Conservation (phyloP, 768 basidiomycete species). For the Auricularia heimuer region DNA sequence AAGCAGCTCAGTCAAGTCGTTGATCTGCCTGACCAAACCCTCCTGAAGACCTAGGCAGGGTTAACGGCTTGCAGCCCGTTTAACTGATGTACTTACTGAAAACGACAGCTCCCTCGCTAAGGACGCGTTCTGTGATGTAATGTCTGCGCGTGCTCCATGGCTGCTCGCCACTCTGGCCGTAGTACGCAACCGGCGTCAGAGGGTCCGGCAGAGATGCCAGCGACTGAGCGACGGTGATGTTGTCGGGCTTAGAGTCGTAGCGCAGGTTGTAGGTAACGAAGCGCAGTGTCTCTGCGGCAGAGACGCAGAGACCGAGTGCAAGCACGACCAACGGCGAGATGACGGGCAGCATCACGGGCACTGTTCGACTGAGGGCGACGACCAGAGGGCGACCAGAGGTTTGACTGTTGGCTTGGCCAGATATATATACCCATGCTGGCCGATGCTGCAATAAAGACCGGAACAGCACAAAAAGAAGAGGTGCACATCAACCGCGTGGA, state of each 20-base stretch:
- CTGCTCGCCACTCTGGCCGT: constrained; percentile 30
- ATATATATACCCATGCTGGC: too few relatives aligned
- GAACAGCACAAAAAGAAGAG: too few relatives aligned
- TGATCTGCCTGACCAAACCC: constrained; percentile 45
- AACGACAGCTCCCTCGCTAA: constrained; percentile 31
- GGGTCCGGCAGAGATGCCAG: constrained; percentile 35
- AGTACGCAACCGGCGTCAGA: constrained; percentile 19
- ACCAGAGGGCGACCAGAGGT: too few relatives aligned
- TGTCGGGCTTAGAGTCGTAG: constrained; percentile 43
- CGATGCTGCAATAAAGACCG: too few relatives aligned
- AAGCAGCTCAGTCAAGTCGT: constrained; percentile 43
- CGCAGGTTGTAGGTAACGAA: constrained; percentile 45
- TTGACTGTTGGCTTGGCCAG: too few relatives aligned
- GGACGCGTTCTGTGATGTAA: constrained; percentile 36
- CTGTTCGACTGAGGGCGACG: too few relatives aligned
- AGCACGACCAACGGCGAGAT: background rate
- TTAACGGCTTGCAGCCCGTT: background rate
- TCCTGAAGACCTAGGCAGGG: constrained; percentile 38
- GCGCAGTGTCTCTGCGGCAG: constrained; percentile 16
- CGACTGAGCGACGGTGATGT: constrained; percentile 37
- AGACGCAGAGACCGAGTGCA: background rate
- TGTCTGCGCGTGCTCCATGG: constrained; percentile 46
- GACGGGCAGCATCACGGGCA: background rate
- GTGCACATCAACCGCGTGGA: too few relatives aligned
- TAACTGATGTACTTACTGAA: constrained; percentile 21